Evolutionary conservation across 1,284 basidiomycete genomes (phyloP), one percentile per base, ranked within the genome.

Genomic region (Malassezia equina): DNA sequence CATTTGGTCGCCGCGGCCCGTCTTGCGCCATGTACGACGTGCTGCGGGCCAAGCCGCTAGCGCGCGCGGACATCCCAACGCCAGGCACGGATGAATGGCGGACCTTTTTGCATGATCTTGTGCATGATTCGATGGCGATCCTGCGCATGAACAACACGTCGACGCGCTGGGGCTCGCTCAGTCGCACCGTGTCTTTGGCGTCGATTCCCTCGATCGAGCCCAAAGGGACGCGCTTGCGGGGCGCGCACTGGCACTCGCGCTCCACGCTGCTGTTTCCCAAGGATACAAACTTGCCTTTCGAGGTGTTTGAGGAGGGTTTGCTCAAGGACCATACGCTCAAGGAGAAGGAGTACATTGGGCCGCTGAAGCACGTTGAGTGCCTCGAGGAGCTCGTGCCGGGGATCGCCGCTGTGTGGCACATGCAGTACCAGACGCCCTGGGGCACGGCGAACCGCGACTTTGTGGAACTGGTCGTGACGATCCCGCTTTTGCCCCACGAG

Each of bases 381-480:
- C 52, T 70, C 31, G 43, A 62, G 40, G 47, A 50, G 31, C 47
- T 70, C 41, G 52, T 59, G 29, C 25, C 45, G n/a, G 54, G 55
- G 23, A 44, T 61, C 28, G 59, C 64, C 4, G 63, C 58, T 31
- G 54, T 71, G 17, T 69, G 66, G 66, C 57, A 60, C 32, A 19
- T 47, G 13, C 15, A 19, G 27, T 57, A 71, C 60, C 62, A 60
- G 42, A 54, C 68, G 23, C 65, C 69, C 33, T 57, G 56, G 47
- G 51, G 64, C 15, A 66, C 62, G 6, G 46, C 64, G 28, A 61
- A 70, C 48, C 54, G 69, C 23, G 69, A 71, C 58, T 71, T 71
- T 58, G 55, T 68, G 7, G 59, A 69, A 60, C 62, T 69, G 46
- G 55, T 71, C 0, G 25, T 71, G 13, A 65, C 64, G 7, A 32